These are phyloP conservation scores for Diphasiastrum complanatum DNA, from an alignment of 83 land plant species.

Conservation along the genomic window DNA sequence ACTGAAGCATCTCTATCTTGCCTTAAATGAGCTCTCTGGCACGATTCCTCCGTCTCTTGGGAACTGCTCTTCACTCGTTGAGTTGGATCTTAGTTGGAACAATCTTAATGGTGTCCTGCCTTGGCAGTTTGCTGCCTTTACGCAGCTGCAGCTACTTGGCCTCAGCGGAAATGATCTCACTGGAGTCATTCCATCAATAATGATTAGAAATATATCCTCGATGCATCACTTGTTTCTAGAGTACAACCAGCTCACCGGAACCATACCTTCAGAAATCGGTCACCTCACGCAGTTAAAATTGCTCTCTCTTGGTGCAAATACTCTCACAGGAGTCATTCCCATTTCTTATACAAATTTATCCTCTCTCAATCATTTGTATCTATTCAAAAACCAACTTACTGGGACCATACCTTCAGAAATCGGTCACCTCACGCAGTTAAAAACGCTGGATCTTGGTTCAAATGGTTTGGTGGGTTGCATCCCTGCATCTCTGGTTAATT, in stretches of 20 bases:
- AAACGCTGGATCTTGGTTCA: neutral
- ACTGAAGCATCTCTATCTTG: no score
- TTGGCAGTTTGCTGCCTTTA: conserved; percentile 2
- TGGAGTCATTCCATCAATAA: no score
- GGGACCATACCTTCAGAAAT: neutral
- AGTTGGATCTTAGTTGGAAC: neutral
- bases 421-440: conserved; percentile 5
- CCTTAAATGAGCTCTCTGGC: no score
- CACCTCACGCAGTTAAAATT: neutral
- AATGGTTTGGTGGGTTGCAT: conserved; percentile 1
- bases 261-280: neutral
- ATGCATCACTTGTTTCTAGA: conserved; percentile 8
- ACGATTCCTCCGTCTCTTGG: neutral
- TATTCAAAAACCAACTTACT: conserved; percentile 1
- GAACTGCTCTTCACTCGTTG: neutral
- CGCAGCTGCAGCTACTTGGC: neutral
- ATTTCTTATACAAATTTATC: neutral
- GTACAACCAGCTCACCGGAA: conserved; percentile 16
- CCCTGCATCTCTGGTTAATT: conserved; percentile 3
- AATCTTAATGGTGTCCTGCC: no score
- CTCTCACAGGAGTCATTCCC: conserved; percentile 11
- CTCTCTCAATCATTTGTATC: neutral
- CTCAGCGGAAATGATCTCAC: no score
- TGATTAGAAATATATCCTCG: no score
- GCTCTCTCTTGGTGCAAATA: conserved; percentile 4